These are phyloP conservation scores for Monilinia laxa DNA, from an alignment of 2,329 filamentous ascomycete species.

Conservation along the genomic window DNA sequence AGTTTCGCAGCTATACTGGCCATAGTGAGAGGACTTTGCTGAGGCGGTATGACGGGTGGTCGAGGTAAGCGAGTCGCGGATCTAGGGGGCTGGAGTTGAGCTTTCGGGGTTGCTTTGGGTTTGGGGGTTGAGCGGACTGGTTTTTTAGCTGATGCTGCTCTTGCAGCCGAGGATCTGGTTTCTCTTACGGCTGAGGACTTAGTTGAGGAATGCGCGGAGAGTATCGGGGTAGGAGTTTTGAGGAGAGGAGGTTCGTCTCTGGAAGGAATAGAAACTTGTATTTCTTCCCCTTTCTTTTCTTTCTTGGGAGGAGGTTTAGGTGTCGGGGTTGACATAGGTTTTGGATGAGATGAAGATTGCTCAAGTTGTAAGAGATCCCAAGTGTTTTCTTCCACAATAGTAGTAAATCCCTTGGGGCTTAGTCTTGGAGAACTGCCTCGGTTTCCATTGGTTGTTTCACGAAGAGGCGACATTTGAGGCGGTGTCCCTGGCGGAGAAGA, in stretches of 20 bases:
- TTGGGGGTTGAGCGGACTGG: conserved; percentile 18
- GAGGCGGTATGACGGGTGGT: conserved; percentile 38
- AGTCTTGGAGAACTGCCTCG: conserved; percentile 33
- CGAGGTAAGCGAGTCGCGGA: conserved; percentile 35
- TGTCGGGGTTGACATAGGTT: conserved; percentile 34
- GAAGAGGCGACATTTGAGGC: conserved; percentile 48
- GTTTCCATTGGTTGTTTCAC: conserved; percentile 37
- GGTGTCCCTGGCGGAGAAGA: conserved; percentile 34
- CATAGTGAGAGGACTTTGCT: conserved; percentile 60
- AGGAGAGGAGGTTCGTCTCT: conserved; percentile 33
- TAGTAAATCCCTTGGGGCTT: conserved; percentile 45
- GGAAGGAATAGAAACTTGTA: conserved; percentile 22
- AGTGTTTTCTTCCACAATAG: conserved; percentile 51
- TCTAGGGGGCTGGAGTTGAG: conserved; percentile 27
- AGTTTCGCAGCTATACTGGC: conserved; percentile 62
- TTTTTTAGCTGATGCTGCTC: conserved; percentile 24
- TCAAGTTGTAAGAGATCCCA: conserved; percentile 45
- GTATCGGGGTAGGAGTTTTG: conserved; percentile 26
- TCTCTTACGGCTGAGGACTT: conserved; percentile 12
- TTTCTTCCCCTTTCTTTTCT: conserved; percentile 18
- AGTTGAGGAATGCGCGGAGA: conserved; percentile 18
- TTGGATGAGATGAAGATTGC: conserved; percentile 41
- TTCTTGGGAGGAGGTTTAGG: conserved; percentile 26
- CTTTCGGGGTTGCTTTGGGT: conserved; percentile 30
- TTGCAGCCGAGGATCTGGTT: conserved; percentile 12